phyloP scores from a whole-genome alignment of 306 rosid genomes.

The Vachellia pachyceras region DNA sequence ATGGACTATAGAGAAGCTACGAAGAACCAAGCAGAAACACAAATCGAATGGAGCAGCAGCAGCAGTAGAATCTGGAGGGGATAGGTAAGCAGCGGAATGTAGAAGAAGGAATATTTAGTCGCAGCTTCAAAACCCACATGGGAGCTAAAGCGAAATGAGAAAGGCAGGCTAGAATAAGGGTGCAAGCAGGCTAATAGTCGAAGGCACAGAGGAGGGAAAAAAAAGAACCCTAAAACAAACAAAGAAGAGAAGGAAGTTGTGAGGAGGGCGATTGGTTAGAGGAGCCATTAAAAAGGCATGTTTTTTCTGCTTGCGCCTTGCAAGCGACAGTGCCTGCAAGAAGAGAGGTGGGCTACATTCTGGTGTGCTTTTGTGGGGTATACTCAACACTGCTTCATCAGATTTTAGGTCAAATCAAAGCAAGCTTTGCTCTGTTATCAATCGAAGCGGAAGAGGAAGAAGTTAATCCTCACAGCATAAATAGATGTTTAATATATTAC shows the following conservation, averaged over 20 bases:
- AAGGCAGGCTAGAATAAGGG: not conserved
- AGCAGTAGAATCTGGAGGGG: constrained; percentile 31
- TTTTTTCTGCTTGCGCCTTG: constrained; percentile 13
- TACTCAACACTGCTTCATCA: not conserved
- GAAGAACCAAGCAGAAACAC: not conserved
- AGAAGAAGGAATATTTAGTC: constrained; percentile 25
- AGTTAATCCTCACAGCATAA: too few relatives aligned
- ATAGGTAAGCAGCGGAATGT: constrained; percentile 33
- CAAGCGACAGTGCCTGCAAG: not conserved
- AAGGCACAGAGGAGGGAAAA: not conserved
- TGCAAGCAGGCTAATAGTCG: constrained; percentile 1
- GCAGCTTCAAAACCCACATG: not conserved
- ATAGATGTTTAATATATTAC: too few relatives aligned
- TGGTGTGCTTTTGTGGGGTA: constrained; percentile 27
- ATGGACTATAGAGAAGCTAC: not conserved
- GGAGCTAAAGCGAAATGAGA: not conserved
- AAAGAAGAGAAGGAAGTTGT: not conserved
- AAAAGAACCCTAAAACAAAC: constrained; percentile 22
- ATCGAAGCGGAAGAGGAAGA: too few relatives aligned
- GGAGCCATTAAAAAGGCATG: constrained; percentile 33
- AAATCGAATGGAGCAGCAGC: constrained; percentile 21
- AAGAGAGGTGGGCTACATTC: not conserved
- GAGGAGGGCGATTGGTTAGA: not conserved
- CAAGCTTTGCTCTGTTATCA: not conserved
- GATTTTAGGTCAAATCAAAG: not conserved